phyloP scores from a whole-genome alignment of 164 flowering plant genomes.

The Hamamelis virginiana region DNA sequence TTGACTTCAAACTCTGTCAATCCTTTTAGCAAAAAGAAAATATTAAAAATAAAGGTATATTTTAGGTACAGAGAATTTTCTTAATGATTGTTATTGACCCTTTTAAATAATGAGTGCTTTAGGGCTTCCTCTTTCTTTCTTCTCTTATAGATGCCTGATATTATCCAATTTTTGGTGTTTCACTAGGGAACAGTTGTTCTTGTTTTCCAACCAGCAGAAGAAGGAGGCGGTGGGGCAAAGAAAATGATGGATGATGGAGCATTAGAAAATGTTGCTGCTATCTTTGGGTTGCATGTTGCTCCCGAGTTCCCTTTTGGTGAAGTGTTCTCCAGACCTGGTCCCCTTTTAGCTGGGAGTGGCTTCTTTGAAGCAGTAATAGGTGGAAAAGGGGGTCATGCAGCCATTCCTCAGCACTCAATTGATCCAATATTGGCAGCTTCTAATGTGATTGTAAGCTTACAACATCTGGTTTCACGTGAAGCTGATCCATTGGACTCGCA shows the following conservation, averaged over 20 bases:
- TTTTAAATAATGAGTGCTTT: background rate
- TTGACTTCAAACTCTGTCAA: too few relatives aligned
- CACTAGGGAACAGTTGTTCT: slow-evolving; percentile 76
- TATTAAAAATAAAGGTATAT: too few relatives aligned
- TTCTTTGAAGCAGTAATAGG: slow-evolving; percentile 68
- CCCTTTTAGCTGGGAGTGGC: slow-evolving; percentile 68
- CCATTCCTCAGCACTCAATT: slow-evolving; percentile 67
- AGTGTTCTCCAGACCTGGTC: slow-evolving; percentile 61
- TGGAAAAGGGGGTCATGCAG: slow-evolving; percentile 91
- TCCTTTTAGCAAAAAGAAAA: too few relatives aligned
- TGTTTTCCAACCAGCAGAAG: slow-evolving; percentile 88
- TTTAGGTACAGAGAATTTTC: too few relatives aligned
- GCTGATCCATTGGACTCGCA: slow-evolving; percentile 84
- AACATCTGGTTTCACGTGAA: slow-evolving; percentile 80
- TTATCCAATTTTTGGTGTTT: background rate
- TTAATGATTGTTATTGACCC: background rate
- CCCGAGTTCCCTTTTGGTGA: slow-evolving; percentile 37
- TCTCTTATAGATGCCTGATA: background rate
- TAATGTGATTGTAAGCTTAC: slow-evolving; percentile 68
- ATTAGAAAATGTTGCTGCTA: slow-evolving; percentile 59
- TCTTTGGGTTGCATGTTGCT: slow-evolving; percentile 69
- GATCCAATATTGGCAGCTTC: slow-evolving; percentile 89
- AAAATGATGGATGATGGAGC: slow-evolving; percentile 55
- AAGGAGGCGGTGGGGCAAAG: slow-evolving; percentile 73
- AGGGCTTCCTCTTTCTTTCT: background rate